phyloP scores from a whole-genome alignment of 345 rosid species.

The Eucalyptus fibrosa region DNA sequence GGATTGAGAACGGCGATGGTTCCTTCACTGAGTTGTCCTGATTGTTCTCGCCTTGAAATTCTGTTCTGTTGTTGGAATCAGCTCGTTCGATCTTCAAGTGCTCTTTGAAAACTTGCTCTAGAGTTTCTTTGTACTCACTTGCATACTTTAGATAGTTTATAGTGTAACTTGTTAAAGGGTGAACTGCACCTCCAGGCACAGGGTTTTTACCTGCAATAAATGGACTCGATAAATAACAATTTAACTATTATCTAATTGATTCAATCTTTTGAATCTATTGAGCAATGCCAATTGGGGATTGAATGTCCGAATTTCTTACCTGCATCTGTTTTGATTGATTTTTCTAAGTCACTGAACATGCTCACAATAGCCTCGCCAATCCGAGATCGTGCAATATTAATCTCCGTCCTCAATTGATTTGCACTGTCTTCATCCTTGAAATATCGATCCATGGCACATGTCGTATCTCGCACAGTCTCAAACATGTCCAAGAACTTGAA shows the following conservation, averaged over 20 bases:
- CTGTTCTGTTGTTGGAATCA: conserved; percentile 26
- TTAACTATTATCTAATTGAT: not conserved
- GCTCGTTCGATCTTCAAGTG: conserved; percentile 64
- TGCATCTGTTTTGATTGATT: conserved; percentile 55
- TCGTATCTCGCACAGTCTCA: conserved; percentile 50
- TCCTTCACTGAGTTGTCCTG: not conserved
- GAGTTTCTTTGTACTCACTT: conserved; percentile 61
- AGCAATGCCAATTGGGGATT: not conserved
- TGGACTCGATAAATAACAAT: not conserved
- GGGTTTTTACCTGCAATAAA: conserved; percentile 38
- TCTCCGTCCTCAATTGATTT: conserved; percentile 40
- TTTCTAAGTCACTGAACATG: conserved; percentile 63
- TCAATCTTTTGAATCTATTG: not conserved
- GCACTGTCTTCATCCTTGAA: conserved; percentile 25
- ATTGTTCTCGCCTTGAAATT: not conserved
- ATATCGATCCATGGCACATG: conserved; percentile 19
- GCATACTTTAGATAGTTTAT: conserved; percentile 70
- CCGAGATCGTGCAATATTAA: conserved; percentile 27
- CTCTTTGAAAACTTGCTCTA: conserved; percentile 74
- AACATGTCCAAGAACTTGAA: conserved; percentile 80
- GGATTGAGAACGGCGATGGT: conserved; percentile 34
- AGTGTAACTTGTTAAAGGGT: conserved; percentile 80
- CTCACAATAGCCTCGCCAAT: conserved; percentile 63
- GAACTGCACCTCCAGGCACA: conserved; percentile 86
- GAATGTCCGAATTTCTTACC: conserved; percentile 20